These are phyloP conservation scores for Colletotrichum tropicale DNA, from an alignment of 2,329 filamentous ascomycete genomes.

Conservation along the genomic window DNA sequence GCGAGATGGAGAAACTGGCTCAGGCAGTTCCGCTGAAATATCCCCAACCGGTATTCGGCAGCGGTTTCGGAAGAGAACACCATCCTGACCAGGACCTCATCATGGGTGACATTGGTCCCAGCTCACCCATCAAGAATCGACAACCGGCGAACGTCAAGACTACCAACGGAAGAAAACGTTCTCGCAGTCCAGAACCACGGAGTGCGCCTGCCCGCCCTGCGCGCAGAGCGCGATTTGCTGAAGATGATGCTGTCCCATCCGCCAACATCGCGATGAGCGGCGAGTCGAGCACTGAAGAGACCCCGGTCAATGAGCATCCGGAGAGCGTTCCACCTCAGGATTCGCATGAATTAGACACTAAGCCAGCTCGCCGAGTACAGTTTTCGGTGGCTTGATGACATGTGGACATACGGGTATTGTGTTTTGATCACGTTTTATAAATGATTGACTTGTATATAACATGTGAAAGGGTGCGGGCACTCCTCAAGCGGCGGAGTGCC, in stretches of 20 bases:
- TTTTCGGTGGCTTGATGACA: background rate
- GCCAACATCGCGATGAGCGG: background rate
- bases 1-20: constrained; percentile 35
- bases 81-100: constrained; percentile 53
- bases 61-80: constrained; percentile 47
- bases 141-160: background rate
- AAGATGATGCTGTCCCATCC: background rate
- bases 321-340: background rate
- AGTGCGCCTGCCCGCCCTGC: constrained; percentile 27
- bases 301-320: background rate
- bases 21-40: constrained; percentile 53
- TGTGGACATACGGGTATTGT: background rate
- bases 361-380: background rate
- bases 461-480: background rate
- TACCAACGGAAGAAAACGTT: constrained; percentile 28
- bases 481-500: background rate
- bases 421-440: background rate
- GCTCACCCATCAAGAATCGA: background rate
- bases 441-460: background rate
- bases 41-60: constrained; percentile 56
- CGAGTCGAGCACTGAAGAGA: background rate
- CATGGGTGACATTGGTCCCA: constrained; percentile 23
- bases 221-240: constrained; percentile 36
- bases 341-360: background rate
- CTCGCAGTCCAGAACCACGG: background rate